These are phyloP conservation scores for Myxozyma mucilagina DNA, from an alignment of 805 yeast species.

Conservation along the genomic window DNA sequence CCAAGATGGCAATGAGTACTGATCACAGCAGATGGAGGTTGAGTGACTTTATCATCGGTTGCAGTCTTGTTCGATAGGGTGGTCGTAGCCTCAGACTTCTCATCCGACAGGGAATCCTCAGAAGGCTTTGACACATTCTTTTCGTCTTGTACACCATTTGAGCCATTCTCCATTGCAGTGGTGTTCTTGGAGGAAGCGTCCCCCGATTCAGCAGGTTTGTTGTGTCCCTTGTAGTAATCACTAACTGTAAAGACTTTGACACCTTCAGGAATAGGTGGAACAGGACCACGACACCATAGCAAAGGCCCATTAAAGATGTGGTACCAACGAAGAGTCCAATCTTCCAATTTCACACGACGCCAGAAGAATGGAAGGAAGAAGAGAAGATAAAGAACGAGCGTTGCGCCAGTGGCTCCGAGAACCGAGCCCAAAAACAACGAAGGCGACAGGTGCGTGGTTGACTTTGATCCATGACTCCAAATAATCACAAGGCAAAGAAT, in stretches of 20 bases:
- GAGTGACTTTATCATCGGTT: too few species aligned
- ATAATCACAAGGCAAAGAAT: constrained; percentile 73
- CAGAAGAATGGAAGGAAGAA: constrained; percentile 62
- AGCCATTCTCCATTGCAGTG: not conserved
- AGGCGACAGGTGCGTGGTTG: constrained; percentile 51
- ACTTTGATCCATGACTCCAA: constrained; percentile 65
- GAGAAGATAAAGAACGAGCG: constrained; percentile 52
- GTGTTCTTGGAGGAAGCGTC: not conserved
- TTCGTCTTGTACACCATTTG: not conserved
- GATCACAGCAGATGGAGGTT: too few species aligned
- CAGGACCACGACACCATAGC: constrained; percentile 56
- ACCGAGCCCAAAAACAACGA: constrained; percentile 59
- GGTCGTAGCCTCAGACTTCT: too few species aligned
- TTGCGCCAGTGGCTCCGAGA: constrained; percentile 64
- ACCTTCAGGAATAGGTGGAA: constrained; percentile 70
- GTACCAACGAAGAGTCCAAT: constrained; percentile 64
- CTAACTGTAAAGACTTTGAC: constrained; percentile 47
- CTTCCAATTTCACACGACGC: constrained; percentile 60
- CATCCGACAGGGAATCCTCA: too few species aligned
- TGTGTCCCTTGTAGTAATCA: constrained; percentile 63
- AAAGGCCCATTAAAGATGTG: constrained; percentile 61
- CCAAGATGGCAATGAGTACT: too few species aligned
- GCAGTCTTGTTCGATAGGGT: too few species aligned
- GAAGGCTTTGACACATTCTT: not conserved
- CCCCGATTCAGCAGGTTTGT: constrained; percentile 31